These are phyloP conservation scores for Syncephalastrum contaminatum DNA, from an alignment of 371 early-diverging fungal species.

Conservation along the genomic window DNA sequence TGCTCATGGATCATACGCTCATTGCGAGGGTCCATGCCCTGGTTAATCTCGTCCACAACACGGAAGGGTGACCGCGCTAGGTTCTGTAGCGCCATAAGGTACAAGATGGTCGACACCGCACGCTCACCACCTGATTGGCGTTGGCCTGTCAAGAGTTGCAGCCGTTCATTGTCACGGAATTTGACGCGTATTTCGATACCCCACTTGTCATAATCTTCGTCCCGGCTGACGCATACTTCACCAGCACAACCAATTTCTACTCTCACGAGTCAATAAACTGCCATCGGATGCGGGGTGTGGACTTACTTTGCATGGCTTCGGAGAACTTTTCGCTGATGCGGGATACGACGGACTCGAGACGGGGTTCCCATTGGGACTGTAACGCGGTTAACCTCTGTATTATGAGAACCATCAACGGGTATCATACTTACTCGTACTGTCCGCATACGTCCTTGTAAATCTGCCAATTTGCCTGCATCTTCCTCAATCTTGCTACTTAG, in stretches of 20 bases:
- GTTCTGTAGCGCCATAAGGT: conserved; percentile 93
- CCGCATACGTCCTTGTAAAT: conserved; percentile 32
- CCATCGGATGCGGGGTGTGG: not conserved
- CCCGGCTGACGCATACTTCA: conserved; percentile 70
- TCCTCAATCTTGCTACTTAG: conserved; percentile 30
- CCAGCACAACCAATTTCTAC: conserved; percentile 86
- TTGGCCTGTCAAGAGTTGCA: conserved; percentile 86
- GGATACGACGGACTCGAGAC: conserved; percentile 56
- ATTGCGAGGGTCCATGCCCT: conserved; percentile 99
- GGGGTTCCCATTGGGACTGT: conserved; percentile 68
- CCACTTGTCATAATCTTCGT: conserved; percentile 92
- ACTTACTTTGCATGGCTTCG: conserved; percentile 66
- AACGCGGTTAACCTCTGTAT: not conserved
- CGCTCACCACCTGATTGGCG: conserved; percentile 99
- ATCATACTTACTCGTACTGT: conserved; percentile 26
- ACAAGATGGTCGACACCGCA: conserved; percentile 96
- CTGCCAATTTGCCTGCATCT: conserved; percentile 24
- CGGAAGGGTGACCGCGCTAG: conserved; percentile 93
- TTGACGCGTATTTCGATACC: conserved; percentile 94
- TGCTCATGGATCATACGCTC: conserved; percentile 97
- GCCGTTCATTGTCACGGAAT: conserved; percentile 83
- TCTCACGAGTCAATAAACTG: not conserved
- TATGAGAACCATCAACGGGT: not conserved
- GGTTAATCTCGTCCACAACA: conserved; percentile 99
- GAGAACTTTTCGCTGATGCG: conserved; percentile 73